These are phyloP conservation scores for Aspergillus bertholletiae DNA, from an alignment of 495 filamentous ascomycete species.

Conservation along the genomic window DNA sequence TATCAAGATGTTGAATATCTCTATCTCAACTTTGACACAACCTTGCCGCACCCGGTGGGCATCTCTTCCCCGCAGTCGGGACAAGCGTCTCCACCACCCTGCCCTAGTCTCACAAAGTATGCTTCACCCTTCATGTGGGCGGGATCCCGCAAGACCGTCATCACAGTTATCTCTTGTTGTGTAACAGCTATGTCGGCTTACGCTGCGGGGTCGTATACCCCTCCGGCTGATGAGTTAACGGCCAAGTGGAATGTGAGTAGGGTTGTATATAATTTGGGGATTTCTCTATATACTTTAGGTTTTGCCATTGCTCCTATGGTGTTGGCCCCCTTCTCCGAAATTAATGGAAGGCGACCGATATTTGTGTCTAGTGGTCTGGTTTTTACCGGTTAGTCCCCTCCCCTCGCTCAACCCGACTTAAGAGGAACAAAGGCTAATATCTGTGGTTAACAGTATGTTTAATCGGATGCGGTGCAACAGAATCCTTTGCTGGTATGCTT, in stretches of 20 bases:
- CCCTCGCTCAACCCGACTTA: neutral
- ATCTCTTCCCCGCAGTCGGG: slow-evolving; percentile 16
- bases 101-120: slow-evolving; percentile 57
- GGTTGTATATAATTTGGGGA: slow-evolving; percentile 61
- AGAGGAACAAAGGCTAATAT: neutral
- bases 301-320: slow-evolving; percentile 81
- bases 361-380: slow-evolving; percentile 64
- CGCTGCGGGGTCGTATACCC: slow-evolving; percentile 69
- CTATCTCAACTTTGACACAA: slow-evolving; percentile 64
- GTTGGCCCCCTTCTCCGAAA: slow-evolving; percentile 77
- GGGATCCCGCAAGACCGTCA: slow-evolving; percentile 52
- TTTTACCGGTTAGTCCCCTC: slow-evolving; percentile 36
- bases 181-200: slow-evolving; percentile 73
- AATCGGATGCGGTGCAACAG: slow-evolving; percentile 70
- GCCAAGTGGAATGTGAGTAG: slow-evolving; percentile 53
- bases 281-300: slow-evolving; percentile 73
- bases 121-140: slow-evolving; percentile 67
- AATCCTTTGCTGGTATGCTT: slow-evolving; percentile 68
- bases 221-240: slow-evolving; percentile 55
- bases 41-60: slow-evolving; percentile 47
- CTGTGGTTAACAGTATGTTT: slow-evolving; percentile 51
- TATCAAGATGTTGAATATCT: slow-evolving; percentile 47
- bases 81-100: slow-evolving; percentile 32
- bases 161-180: slow-evolving; percentile 61
- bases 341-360: slow-evolving; percentile 69